Evolutionary conservation across 2,329 filamentous ascomycete species (phyloP), one percentile per base, ranked within the genome.

Genomic region (Domatiomyces globalis): DNA sequence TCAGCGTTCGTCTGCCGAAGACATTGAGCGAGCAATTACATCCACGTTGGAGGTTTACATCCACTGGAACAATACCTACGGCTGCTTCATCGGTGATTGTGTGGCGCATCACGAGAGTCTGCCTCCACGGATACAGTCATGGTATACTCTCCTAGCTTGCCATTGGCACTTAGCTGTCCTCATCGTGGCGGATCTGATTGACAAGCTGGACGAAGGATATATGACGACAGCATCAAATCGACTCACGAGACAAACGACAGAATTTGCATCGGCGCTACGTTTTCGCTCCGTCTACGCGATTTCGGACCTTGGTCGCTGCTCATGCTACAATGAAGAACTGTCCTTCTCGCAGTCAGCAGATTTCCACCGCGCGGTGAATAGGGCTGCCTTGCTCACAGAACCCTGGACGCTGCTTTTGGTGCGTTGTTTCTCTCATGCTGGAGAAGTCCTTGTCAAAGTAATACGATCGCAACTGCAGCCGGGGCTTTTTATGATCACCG

Each of bases 141-240:
- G 78, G 78, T 80, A 79, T 54, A 70, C 78, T 12, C 74, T 77
- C 49, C 69, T 81, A 20, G 67, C 72, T 0, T 74, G 73, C 0
- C 78, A 80, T 56, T 81, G 77, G 73, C 74, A 79, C 55, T 71
- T 80, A 2, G 78, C 72, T 2, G 69, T 71, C 0, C 69, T 81
- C 43, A 66, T 80, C 20, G 64, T 80, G 4, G 74, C 76, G 33
- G 77, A 81, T 51, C 61, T 74, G 3, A 65, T 81, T 10, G 72
- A 75, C 46, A 62, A 68, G 22, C 69, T 78, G 19, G 77, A 80
- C 49, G 65, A 68, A 43, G 22, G 6, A 22, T 18, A 60, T 60
- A 4, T 60, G 61, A 50, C 54, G 60, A 46, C 60, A 65, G 6
- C 33, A 25, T 25, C 48, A 18, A 54, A 54, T 49, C 51, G 54